Base-by-base conservation (phyloP, 2,329 filamentous ascomycete genomes). In the Botrytis hyacinthi region DNA sequence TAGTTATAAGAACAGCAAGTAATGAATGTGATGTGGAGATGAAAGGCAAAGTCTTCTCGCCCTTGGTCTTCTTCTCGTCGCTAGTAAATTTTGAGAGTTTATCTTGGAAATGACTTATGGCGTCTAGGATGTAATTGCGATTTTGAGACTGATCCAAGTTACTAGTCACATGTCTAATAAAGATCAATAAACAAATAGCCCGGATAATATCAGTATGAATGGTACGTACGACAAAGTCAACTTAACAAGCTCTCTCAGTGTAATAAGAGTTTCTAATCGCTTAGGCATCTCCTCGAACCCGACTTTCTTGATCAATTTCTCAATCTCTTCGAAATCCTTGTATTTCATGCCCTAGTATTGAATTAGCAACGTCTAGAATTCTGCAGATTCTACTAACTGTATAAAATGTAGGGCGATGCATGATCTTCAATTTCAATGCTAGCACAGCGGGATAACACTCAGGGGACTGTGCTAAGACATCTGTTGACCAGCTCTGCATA, bases 321-420 rank as follows among this genome's bases (percentile, higher is more conserved):
- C 83, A 29, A 84, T 69, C 6, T 76, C 72, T 16, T 82, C 79
- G 9, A 85, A 73, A 29, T 83, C 79, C 22, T 80, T 75, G 69
- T 84, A 88, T 81, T 75, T 81, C 72, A 78, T 76, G 22, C 61
- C 72, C 73, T 79, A 73, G 54, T 32, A 74, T 59, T n/a, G 16
- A 51, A 14, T 73, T 69, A 73, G 71, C 35, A 61, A 42, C n/a
- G 37, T 12, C 42, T 60, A 32, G 1, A n/a, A 20, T 60, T 40
- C 10, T 32, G 40, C 9, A 20, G 40, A 26, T 18, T 54, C 4
- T 48, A 67, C 71, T 57, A 22, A 62, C 46, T 37, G 86, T 81
- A 76, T 88, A 86, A 73, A 87, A 87, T 0, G 86, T 87, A 0
- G 87, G 83, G n/a, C 83, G 82, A 8, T 80, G 79, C 84, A 88